These are phyloP conservation scores for Penicillium sp. DNA, from an alignment of 2,329 filamentous ascomycete genomes.

Conservation along the genomic window DNA sequence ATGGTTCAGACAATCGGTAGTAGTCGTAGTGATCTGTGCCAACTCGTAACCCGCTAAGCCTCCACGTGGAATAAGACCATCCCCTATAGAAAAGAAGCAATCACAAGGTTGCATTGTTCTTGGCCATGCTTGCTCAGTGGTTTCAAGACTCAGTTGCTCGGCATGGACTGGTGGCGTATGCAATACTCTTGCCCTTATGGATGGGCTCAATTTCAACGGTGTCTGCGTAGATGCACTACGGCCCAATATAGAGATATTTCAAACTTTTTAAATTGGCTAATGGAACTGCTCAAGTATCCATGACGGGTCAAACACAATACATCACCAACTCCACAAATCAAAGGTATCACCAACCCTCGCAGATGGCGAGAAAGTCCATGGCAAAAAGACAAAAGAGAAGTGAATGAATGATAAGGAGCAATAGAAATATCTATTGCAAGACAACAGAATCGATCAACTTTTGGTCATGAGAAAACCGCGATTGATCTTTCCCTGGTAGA, in stretches of 20 bases:
- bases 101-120: slow-evolving; percentile 2
- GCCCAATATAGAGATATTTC: slow-evolving; percentile 2
- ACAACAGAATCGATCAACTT: slow-evolving; percentile 18
- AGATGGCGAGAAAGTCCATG: slow-evolving; percentile 6
- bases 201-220: too few relatives aligned
- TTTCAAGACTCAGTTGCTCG: too few relatives aligned
- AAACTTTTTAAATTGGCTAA: slow-evolving; percentile 12
- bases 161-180: too few relatives aligned
- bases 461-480: slow-evolving; percentile 9
- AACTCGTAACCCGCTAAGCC: background rate
- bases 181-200: too few relatives aligned
- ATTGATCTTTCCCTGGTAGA: slow-evolving; percentile 11
- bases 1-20: too few relatives aligned
- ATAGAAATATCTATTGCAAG: slow-evolving; percentile 9
- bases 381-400: slow-evolving; percentile 6
- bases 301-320: slow-evolving; percentile 9
- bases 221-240: too few relatives aligned
- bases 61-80: too few relatives aligned
- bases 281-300: slow-evolving; percentile 8
- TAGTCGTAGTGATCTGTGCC: background rate
- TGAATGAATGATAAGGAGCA: slow-evolving; percentile 11
- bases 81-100: too few relatives aligned
- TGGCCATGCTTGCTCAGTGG: background rate
- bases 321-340: slow-evolving; percentile 14
- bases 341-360: slow-evolving; percentile 17